Evolutionary conservation across 2,329 filamentous ascomycete species (phyloP), one percentile per base, ranked within the genome.

Genomic region (Camptophora hylomeconis): DNA sequence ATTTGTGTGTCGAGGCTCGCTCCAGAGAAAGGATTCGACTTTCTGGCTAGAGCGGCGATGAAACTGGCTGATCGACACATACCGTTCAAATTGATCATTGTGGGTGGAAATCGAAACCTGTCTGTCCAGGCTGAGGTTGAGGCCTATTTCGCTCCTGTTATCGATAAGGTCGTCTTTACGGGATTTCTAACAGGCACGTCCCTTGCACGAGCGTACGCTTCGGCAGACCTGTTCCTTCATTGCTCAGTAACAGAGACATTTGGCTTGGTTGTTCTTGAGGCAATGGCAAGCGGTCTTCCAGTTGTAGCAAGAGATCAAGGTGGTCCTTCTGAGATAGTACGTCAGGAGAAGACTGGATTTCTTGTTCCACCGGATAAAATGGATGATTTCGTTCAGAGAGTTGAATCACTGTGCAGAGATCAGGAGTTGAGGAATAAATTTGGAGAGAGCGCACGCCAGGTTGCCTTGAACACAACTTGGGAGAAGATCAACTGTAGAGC

Each of bases 161-260:
- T 57, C 25, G 61, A 68, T 17, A 67, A 64, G 28, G 72, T 79
- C 20, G 44, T 71, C n/a, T 80, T 80, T 47, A 69, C 73, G 0
- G 75, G 75, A 1, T 74, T 79, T 53, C 61, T 70, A 39, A 62
- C 67, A 1, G 74, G 75, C 7, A 61, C 63, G 27, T 61, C 63
- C 2, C 59, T 80, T 6, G 74, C 73, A n/a, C 56, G 61, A n/a
- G 67, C 70, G 7, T 81, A 79, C 40, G 74, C 76, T 2, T 69
- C 68, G 3, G 74, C 68, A 1, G 75, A 80, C 45, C 41, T 80
- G n/a, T 80, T 80, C 45, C 52, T 80, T 9, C 75, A 80, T 52
- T 78, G 73, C 52, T 80, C 72, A 13, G 58, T 80, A 33, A 80
- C 75, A 1, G 75, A 80, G 50, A 80, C 75, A 0, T 80, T 80